Evolutionary conservation across 306 rosid genomes (phyloP), one percentile per base, ranked within the genome.

Genomic region (Leucaena leucocephala): DNA sequence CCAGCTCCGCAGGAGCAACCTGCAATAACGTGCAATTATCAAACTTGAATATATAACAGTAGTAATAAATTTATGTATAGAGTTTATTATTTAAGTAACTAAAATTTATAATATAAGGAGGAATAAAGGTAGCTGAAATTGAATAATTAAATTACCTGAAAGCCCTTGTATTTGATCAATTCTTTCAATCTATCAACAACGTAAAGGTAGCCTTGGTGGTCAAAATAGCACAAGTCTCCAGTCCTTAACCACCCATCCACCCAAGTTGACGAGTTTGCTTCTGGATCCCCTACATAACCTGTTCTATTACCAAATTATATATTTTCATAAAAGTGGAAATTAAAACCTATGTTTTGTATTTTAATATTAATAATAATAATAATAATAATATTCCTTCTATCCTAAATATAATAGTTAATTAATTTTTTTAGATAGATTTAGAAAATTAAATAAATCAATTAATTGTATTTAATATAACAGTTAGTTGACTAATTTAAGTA

Each of bases 1-100:
- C 94, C 50, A 90, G 68, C 72, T 92, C 97, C 13, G 90, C 94
- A 0, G 97, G 94, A 45, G 97, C 90, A 68, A 91, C 94, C 97
- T 91, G 21, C n/a, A 33, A 36, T 38, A 11, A 36, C 13, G 21
- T 27, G 27, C 27, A 27, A 27, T 27, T 11, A 59, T 4, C 17
- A 59, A 59, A 11, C 8, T 59, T 27, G 14, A 58, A 8, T 27
- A 27, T 27, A 27, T 49, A 7, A 52, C 7, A 6, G 19, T 17
- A 52, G 9, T 16, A 50, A 50, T 50, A 50, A 12, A 50, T 50
- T 15, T 49, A 4, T 13, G 6, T 49, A 49, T 49, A 49, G n/a
- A 49, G 19, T 4, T 16, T 13, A 50, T 50, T 17, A 15, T 16
- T 16, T 16, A 50, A 1, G 7, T 27, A 27, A 27, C 27, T 27